Conservation (phyloP, 306 rosid species). For the Gleditsia sinensis region DNA sequence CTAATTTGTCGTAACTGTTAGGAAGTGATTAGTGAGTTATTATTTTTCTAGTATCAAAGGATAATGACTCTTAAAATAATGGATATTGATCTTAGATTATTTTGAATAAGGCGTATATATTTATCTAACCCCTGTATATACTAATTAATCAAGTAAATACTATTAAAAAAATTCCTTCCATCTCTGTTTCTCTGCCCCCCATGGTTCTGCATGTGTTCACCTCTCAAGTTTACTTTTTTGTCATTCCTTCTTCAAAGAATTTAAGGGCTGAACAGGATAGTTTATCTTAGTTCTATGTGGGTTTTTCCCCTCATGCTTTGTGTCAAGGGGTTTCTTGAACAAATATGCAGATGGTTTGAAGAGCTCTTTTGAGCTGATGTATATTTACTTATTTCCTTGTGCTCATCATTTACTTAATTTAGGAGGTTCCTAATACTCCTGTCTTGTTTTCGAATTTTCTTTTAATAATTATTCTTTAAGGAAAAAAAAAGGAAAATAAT, state of each 20-base stretch:
- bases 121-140: too few species aligned
- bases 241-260: not conserved
- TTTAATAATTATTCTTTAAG: not conserved
- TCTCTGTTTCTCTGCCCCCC: too few species aligned
- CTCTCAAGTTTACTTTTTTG: not conserved
- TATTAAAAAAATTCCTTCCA: too few species aligned
- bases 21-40: too few species aligned
- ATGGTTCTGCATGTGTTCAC: too few species aligned
- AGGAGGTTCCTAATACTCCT: not conserved
- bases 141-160: too few species aligned
- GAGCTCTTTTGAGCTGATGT: not conserved
- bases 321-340: not conserved
- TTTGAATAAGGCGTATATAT: too few species aligned
- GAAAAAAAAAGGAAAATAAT: not conserved
- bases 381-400: conserved; percentile 24
- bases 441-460: not conserved
- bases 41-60: too few species aligned
- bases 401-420: not conserved
- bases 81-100: too few species aligned
- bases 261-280: not conserved
- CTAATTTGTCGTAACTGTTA: too few species aligned
- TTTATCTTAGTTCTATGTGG: conserved; percentile 13
- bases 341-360: conserved; percentile 5
- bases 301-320: not conserved
- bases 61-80: too few species aligned